These are phyloP conservation scores for Rugosomyces carneus DNA, from an alignment of 1,284 basidiomycete species.

Conservation along the genomic window DNA sequence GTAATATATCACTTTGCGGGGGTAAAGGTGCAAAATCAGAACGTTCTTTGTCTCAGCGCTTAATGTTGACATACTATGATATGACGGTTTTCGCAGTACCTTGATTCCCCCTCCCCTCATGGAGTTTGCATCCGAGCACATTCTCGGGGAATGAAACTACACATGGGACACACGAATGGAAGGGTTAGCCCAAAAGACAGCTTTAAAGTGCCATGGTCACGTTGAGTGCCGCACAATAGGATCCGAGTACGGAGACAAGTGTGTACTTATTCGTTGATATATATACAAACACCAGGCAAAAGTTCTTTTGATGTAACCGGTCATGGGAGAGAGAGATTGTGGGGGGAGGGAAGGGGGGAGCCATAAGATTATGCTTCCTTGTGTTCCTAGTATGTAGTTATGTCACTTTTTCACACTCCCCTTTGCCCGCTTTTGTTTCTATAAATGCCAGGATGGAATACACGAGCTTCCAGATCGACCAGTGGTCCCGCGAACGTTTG, in stretches of 20 bases:
- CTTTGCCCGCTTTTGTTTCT: not conserved
- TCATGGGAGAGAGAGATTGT: not conserved
- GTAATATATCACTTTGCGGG: not conserved
- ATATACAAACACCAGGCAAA: too few species aligned
- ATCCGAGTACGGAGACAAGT: not conserved
- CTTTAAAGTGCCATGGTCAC: not conserved
- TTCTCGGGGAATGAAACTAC: not conserved
- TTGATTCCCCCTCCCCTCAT: not conserved
- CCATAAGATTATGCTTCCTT: not conserved
- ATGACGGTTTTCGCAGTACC: not conserved
- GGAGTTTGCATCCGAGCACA: not conserved
- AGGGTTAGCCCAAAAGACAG: not conserved
- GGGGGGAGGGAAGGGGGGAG: not conserved
- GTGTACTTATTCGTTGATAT: not conserved
- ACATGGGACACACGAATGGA: not conserved
- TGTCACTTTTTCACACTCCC: not conserved
- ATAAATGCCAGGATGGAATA: not conserved
- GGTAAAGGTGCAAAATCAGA: too few species aligned
- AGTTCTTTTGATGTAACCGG: too few species aligned
- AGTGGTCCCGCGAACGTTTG: conserved; percentile 2
- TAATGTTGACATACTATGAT: not conserved
- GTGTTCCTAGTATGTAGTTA: not conserved
- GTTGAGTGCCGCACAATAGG: not conserved
- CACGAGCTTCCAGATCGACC: not conserved
- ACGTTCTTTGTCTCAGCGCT: too few species aligned